Percentiles rank a stretch among this genome's conserved stretches.
These are phyloP conservation scores for Dissophora ornata DNA, from an alignment of 192 early-diverging fungal species.

Conservation along the genomic window DNA sequence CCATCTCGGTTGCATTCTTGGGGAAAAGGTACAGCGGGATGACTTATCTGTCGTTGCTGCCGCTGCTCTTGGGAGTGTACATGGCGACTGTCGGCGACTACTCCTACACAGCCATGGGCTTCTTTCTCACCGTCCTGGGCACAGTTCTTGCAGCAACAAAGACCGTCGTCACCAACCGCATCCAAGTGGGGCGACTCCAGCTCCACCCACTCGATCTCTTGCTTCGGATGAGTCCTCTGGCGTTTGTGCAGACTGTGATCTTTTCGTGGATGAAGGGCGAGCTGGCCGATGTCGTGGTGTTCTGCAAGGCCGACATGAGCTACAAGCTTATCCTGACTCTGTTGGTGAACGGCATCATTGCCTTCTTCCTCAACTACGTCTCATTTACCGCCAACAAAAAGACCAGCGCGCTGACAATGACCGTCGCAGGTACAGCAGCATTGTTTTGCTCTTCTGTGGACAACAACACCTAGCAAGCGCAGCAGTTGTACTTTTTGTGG, in stretches of 20 bases:
- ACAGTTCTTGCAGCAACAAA: slow-evolving; percentile 82
- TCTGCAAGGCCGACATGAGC: slow-evolving; percentile 58
- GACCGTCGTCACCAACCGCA: slow-evolving; percentile 84
- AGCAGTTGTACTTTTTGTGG: too few relatives aligned
- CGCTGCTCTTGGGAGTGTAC: slow-evolving; percentile 79
- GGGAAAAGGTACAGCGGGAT: slow-evolving; percentile 63
- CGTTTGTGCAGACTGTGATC: slow-evolving; percentile 76
- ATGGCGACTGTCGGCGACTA: slow-evolving; percentile 89
- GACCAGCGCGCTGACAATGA: slow-evolving; percentile 86
- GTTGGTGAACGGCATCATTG: slow-evolving; percentile 80
- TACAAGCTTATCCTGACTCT: slow-evolving; percentile 64
- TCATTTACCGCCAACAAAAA: slow-evolving; percentile 90
- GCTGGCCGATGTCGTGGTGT: slow-evolving; percentile 54
- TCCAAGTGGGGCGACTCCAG: slow-evolving; percentile 82
- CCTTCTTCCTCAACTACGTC: slow-evolving; percentile 89
- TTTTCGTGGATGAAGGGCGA: slow-evolving; percentile 78
- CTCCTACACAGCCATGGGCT: slow-evolving; percentile 75
- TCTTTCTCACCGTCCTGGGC: slow-evolving; percentile 83
- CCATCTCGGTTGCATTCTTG: slow-evolving; percentile 71
- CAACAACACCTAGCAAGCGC: too few relatives aligned
- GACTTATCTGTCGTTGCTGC: slow-evolving; percentile 71
- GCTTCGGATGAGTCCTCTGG: slow-evolving; percentile 81
- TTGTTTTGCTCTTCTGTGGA: too few relatives aligned
- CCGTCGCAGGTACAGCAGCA: slow-evolving; percentile 64
- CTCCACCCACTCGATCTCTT: slow-evolving; percentile 86